Base-by-base conservation (phyloP, 2,329 filamentous ascomycete species). In the Aureobasidium sp. region DNA sequence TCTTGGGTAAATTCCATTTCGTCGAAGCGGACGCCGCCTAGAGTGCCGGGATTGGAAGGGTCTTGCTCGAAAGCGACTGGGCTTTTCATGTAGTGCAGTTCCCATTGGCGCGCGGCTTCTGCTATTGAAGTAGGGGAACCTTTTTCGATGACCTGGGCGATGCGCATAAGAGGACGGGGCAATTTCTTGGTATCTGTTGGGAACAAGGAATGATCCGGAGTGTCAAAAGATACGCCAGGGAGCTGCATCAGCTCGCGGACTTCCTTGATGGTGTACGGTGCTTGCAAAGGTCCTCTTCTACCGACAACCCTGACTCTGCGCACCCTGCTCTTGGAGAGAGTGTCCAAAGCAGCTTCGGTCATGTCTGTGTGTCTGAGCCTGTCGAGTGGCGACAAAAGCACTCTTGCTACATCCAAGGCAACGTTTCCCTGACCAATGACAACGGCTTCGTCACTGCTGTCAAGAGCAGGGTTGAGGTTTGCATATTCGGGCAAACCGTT, bases 401-500 rank as follows among this genome's bases (percentile, higher is more conserved):
- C 93, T 27, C 95, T 83, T 1, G 93, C 91, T 17, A 99, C 89
- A 71, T 99, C 94, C 50, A 99, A 78, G 0, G 94, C 94, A 9
- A 99, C 94, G 74, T 99, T 99, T 17, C 94, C 94, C 69, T 99
- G 93, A 1, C 94, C 94, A 64, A 99, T 85, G 50, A 99, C 81
- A 33, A 96, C 84, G 1, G 90, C 94, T 63, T 92, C 86, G 54
- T 96, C 90, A 0, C 88, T 88, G 10, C 79, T 78, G 0, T 84
- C 82, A 27, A 97, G 79, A 69, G 90, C 83, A 0, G 91, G 89
- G n/a, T 81, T 77, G 8, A 96, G 76, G 66, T 81, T 74, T 21
- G 87, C 82, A 69, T 89, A 89, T 67, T 95, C 89, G 0, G 94
- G 94, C 2, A 96, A 80, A 2, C 94, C 94, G 73, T 99, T 99